Evolutionary conservation across 305 asterid genomes (phyloP), one percentile per base, ranked within the genome.

Genomic region (Ilex paraguariensis): DNA sequence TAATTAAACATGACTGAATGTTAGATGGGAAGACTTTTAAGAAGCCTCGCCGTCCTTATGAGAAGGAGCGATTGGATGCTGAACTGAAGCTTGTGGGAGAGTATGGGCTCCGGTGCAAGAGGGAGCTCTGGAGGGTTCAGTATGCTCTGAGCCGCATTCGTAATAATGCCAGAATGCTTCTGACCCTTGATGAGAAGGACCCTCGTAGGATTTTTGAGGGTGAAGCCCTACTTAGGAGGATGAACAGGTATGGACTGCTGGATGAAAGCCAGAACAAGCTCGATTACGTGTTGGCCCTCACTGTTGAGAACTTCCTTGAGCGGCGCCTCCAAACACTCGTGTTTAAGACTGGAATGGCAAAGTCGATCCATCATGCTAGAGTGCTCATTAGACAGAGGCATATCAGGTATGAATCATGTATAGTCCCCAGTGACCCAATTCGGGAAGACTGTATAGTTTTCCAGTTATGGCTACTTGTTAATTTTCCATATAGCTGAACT

Each of bases 31-130:
- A 81, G 63, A 81, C 87, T 4, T 81, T 81, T 39, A 81, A 81
- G 80, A 81, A 81, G 74, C 87, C 87, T 2, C 82, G 87, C 56
- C 87, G 87, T 65, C 87, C 87, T 4, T 81, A 81, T 17, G 87
- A 81, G 68, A 81, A 81, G 75, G 87, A 81, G 64, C 80, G 87
- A 5, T 56, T 81, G 44, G 87, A 81, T 54, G 87, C 87, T 48
- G 87, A 81, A 73, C 63, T 81, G 32, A 81, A 76, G 53, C 87
- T 81, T 7, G 87, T 79, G 21, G 87, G 87, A 13, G 87, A 81
- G 56, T 81, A 81, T 17, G 87, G 87, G 17, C 81, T 81, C 3
- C 68, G 87, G 75, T 79, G 84, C 58, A 79, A 81, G 81, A 73
- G 87, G 58, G 87, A 79, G 73, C 63, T 81, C 14, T 81, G 84